Base-by-base conservation (phyloP, 139 green algal species). In the Chlamydomonas incerta region DNA sequence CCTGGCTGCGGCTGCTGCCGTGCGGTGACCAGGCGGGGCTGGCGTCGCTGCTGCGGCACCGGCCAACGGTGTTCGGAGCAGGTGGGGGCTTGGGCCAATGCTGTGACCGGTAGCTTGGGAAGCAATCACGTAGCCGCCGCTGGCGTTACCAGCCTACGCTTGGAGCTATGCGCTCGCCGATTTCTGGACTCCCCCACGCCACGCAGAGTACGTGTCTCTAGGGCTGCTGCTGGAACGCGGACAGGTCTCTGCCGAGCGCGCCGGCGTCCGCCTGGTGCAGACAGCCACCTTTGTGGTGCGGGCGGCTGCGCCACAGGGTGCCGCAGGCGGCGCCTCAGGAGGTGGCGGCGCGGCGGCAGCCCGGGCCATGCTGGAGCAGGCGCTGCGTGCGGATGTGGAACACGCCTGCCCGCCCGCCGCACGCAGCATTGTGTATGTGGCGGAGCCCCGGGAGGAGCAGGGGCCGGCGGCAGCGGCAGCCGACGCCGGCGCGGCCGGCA, bases 1-100 rank as follows among this genome's bases (percentile, higher is more conserved):
- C 96, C 1, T 99, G 97, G 96, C 87, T 97, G 33, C 96, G 96
- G 88, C 92, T 99, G 73, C 91, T 98, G 80, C 96, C 96, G 5
- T 99, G 96, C 76, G 87, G 93, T 2, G 90, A 90, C 68, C 68
- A 79, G 18, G 92, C 92, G 9, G 95, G 95, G 0, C 66, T 97
- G 50, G 90, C 87, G 8, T 74, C 87, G 18, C 85, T 96, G 75
- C 90, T 97, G 47, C 50, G 79, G 3, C 63, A 92, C 52, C 74
- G 93, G 3, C 60, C 58, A 1, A 71, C 82, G 3, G 66, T 98
- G 23, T 97, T 94, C 74, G 84, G 88, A 0, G 87, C 92, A 68
- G 76, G 84, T 91, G 50, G 21, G 86, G 60, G 62, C 14, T 33
- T 74, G 1, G 3, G 15, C 35, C 18, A 20, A 20, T 29, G 13